Base-by-base conservation (phyloP, 495 filamentous ascomycete species). In the Tricharina praecox region DNA sequence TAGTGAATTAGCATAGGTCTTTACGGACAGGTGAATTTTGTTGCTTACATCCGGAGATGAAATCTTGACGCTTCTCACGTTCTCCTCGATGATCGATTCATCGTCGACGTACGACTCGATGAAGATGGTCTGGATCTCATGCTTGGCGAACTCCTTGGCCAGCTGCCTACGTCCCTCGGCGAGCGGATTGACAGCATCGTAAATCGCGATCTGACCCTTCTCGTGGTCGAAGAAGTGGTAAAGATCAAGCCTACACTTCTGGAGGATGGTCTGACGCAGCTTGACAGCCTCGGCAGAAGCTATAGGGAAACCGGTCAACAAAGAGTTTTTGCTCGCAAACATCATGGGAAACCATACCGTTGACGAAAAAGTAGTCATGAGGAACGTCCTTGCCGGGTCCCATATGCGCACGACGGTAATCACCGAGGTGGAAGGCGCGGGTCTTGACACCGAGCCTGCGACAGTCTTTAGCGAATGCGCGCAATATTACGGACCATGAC, bases 151-250 rank as follows among this genome's bases (percentile, higher is more conserved):
- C 57, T 99, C 88, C 61, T 92, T 92, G 0, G 86, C 87, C 7
- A 99, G 69, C 4, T 87, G 78, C 49, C 78, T 74, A 25, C 92
- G 77, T n/a, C 85, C 87, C 42, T 73, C 72, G 20, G 82, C 75
- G 18, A 88, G 73, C 9, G 87, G 85, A 58, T 96, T 96, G n/a
- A 99, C 92, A 21, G 92, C 90, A 68, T 99, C 92, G 57, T 96
- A 99, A 43, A 99, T 96, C 33, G 92, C 92, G 43, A 99, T 85
- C 56, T 99, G 92, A 10, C 92, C 92, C 56, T 95, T 96, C 57
- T 96, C 92, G 53, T 94, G 78, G 52, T 94, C 86, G 30, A 99
- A 68, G 67, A 93, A 99, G 47, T 81, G 78, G 49, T 93, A 93
- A 26, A 99, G 92, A 56, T 99, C 92, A 62, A 96, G 87, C 41